Conservation (phyloP, 1,139 yeast species). For the Groenewaldozyma sp. region DNA sequence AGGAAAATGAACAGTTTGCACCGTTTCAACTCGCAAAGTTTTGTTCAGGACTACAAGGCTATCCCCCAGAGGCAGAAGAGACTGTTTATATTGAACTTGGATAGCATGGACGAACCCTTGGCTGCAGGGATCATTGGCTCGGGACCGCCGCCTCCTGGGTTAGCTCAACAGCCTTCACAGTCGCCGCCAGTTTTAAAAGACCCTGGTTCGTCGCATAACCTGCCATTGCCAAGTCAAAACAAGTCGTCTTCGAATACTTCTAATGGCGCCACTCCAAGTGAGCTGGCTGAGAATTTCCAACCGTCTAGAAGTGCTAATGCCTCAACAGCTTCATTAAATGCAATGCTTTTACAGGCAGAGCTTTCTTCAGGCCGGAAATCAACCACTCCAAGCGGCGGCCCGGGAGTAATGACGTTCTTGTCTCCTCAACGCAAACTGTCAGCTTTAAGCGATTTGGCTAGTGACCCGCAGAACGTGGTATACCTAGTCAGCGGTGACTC, state of each 20-base stretch:
- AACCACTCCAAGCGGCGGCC: conserved; percentile 6
- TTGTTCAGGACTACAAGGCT: conserved; percentile 19
- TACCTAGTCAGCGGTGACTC: conserved; percentile 62
- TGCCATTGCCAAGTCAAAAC: too few relatives aligned
- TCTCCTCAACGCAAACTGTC: conserved; percentile 28
- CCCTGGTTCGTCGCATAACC: too few relatives aligned
- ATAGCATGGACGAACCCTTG: conserved; percentile 9
- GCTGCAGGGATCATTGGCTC: neutral
- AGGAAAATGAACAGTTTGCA: conserved; percentile 31
- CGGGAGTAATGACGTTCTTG: conserved; percentile 14
- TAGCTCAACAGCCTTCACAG: neutral
- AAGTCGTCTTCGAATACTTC: neutral
- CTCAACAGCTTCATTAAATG: too few relatives aligned
- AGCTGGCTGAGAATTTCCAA: neutral
- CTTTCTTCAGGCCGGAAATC: neutral
- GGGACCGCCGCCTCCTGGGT: neutral
- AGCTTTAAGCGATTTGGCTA: conserved; percentile 38
- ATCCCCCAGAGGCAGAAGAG: conserved; percentile 18
- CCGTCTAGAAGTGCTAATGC: neutral
- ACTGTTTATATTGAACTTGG: conserved; percentile 28
- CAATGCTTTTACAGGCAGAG: too few relatives aligned
- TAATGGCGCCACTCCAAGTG: neutral
- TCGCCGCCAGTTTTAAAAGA: neutral
- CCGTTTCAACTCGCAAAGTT: conserved; percentile 18
- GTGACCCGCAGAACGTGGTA: conserved; percentile 52